Evolutionary conservation across 1,139 yeast genomes (phyloP), one percentile per base, ranked within the genome.

Genomic region (Saccharomyces hybrid): DNA sequence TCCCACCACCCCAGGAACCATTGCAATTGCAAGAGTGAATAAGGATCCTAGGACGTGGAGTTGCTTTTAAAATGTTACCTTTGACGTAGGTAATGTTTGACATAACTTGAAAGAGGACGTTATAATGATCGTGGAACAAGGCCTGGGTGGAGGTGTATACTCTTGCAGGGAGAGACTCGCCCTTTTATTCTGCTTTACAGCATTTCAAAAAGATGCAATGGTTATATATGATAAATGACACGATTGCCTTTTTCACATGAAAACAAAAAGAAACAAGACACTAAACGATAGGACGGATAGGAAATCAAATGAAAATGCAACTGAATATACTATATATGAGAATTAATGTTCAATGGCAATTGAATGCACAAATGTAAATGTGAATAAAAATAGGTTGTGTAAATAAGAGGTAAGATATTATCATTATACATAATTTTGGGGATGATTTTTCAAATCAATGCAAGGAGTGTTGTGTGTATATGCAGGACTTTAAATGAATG

Each of bases 1-100:
- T 80, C 0, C 96, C 96, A 0, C 88, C 93, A 3, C 95, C 95
- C 96, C 96, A 88, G 0, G 77, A 66, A 0, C 96, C 96, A 34
- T 77, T 74, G 53, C 90, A 83, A 64, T 88, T 88, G 65, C 96
- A 88, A 0, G 96, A 84, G 66, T 88, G 96, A 1, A 66, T 58
- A 7, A 66, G 29, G 8, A 65, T 60, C 24, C 67, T 56, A n/a
- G 62, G 61, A 44, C 59, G 53, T 4, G 48, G 32, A 6, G 28
- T 46, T 6, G 48, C 42, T 4, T 54, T 47, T 12, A 64, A 41
- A 14, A 62, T 59, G 49, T 66, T 58, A 1, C 70, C 69, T 41
- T 56, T 59, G 0, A 58, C 14, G 48, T 65, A 63, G 6, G 32
- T 59, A 6, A 66, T 53, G 32, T 56, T 61, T 7, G 57, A 24